These are phyloP conservation scores for Amylocystis lapponica DNA, from an alignment of 768 basidiomycete species.

Conservation along the genomic window DNA sequence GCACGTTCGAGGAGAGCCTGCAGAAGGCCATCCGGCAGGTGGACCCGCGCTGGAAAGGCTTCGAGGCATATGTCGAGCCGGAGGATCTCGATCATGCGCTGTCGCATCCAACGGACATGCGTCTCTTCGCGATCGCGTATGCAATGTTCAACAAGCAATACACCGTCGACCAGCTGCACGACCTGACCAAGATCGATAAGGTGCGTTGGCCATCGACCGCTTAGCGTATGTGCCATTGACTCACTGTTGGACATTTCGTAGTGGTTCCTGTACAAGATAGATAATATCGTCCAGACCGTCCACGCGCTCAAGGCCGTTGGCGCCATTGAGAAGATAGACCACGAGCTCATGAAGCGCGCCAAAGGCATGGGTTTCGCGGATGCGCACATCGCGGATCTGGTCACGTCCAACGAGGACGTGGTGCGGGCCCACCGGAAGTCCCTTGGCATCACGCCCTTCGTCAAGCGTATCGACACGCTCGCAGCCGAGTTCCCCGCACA, in stretches of 20 bases:
- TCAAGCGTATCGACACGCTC: conserved; percentile 98
- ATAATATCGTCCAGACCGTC: conserved; percentile 94
- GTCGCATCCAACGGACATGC: conserved; percentile 85
- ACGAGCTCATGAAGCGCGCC: conserved; percentile 77
- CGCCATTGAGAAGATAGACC: conserved; percentile 61
- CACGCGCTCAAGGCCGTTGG: conserved; percentile 65
- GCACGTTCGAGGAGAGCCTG: conserved; percentile 97
- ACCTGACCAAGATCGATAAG: conserved; percentile 98
- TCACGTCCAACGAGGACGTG: conserved; percentile 64
- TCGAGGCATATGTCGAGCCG: conserved; percentile 89
- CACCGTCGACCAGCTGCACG: conserved; percentile 83
- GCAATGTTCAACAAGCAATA: conserved; percentile 95
- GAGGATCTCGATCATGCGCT: conserved; percentile 82
- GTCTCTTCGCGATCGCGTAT: conserved; percentile 94
- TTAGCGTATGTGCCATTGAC: neutral
- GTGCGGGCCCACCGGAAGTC: conserved; percentile 87
- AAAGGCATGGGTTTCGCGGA: conserved; percentile 97
- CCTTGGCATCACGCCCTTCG: conserved; percentile 87
- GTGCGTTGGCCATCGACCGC: conserved; percentile 29
- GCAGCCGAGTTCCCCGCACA: conserved; percentile 98
- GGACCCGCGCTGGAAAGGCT: conserved; percentile 94
- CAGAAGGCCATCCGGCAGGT: conserved; percentile 98
- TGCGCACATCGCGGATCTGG: conserved; percentile 79
- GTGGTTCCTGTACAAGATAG: conserved; percentile 99
- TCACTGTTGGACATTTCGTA: conserved; percentile 23